Evolutionary conservation across 176 grass and related monocot genomes (phyloP), one percentile per base, ranked within the genome.

Genomic region (Phoenix roebelenii): DNA sequence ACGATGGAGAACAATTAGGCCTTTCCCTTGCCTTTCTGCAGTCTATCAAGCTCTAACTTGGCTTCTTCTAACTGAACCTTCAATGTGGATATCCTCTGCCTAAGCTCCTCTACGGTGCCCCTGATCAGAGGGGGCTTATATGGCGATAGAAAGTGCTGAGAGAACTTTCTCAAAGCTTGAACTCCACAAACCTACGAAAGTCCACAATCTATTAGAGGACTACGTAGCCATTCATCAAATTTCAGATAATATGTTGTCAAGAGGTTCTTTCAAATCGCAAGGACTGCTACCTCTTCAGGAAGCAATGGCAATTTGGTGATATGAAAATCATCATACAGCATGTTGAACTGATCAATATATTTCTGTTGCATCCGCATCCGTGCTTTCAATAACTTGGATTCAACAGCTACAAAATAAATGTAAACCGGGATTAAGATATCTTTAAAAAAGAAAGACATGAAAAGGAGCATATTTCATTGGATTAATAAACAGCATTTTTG

Each of bases 281-380:
- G 10, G 35, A 44, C 35, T 58, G 49, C 49, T 81, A 81, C 94
- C 88, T 98, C 94, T 58, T 89, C 74, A 5, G 94, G 85, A 73
- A 98, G 94, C 67, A 98, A 85, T 29, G 94, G 94, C 63, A 98
- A 83, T 68, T 98, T 98, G 9, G 85, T 93, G 66, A 98, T 98
- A 65, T 98, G 81, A 63, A 98, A 98, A 72, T 98, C 94, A 22
- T 92, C 94, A 19, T 98, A 98, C 58, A 98, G 61, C 94, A 85
- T 83, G 58, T 98, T 76, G 61, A 98, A 98, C 71, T 98, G 94
- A 72, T 86, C 82, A 48, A 98, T 79, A 16, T 98, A 98, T 68
- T 98, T 98, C 44, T 81, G 84, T 76, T 98, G 94, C 94, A 98
- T 98, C 57, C 92, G 85, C 68, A 98, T 65, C 4, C 94, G 79